Percentiles rank a stretch among this genome's conserved stretches.
phyloP scores from a whole-genome alignment of 1,284 basidiomycete genomes.

The Ceratobasidium sp. region DNA sequence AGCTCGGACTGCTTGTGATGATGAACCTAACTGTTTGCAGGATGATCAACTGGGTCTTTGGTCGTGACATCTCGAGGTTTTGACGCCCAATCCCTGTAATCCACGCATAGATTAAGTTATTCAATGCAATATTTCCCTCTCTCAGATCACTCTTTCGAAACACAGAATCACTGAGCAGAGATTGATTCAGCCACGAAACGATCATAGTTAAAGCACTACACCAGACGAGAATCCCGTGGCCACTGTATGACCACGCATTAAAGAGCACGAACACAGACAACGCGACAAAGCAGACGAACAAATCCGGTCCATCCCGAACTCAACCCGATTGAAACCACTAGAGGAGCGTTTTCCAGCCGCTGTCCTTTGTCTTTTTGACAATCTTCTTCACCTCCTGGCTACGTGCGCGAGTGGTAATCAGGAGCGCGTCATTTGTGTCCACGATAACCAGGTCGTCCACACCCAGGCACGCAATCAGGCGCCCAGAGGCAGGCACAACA shows the following conservation, averaged over 20 bases:
- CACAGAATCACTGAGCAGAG: background rate
- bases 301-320: background rate
- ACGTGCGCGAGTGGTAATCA: conserved; percentile 86
- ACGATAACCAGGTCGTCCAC: conserved; percentile 89
- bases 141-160: background rate
- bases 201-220: conserved; percentile 4
- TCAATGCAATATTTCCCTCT: background rate
- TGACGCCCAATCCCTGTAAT: conserved; percentile 13
- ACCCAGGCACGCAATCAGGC: conserved; percentile 81
- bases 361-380: conserved; percentile 47
- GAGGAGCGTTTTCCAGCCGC: conserved; percentile 47
- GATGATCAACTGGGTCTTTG: conserved; percentile 72
- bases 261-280: background rate
- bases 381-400: conserved; percentile 82
- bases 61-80: conserved; percentile 83
- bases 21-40: conserved; percentile 53
- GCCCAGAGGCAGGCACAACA: conserved; percentile 85
- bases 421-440: conserved; percentile 86
- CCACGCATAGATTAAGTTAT: conserved; percentile 10
- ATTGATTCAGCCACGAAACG: conserved; percentile 10
- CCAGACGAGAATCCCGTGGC: conserved; percentile 3
- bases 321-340: conserved; percentile 24
- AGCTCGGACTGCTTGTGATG: background rate
- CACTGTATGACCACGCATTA: conserved; percentile 18
- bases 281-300: background rate